Evolutionary conservation across 192 early-diverging fungal species (phyloP), one percentile per base, ranked within the genome.

Genomic region (Coemansia sp.): DNA sequence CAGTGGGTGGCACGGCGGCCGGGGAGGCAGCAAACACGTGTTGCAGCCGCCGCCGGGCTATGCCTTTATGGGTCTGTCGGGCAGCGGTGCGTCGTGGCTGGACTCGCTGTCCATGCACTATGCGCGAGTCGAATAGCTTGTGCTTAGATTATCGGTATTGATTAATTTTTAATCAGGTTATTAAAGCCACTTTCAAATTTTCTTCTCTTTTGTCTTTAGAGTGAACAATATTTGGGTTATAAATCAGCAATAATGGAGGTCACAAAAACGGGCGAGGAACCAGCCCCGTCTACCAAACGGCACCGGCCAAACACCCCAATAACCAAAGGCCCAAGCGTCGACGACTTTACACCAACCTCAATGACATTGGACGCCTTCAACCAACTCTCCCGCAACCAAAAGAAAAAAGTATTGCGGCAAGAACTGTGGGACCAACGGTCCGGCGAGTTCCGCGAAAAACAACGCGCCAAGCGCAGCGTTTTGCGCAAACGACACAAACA

Each of bases 391-490:
- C 90, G 87, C 51, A 90, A 87, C 55, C 90, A 91, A 15, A 85
- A 79, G 29, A 96, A 96, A 61, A 86, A 85, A 27, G 69, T 86
- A 2, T 73, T 88, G 57, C 86, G 84, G 52, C 83, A 92, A 37
- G 82, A 90, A 59, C 60, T 82, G 25, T 90, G 85, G 84, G 73
- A 84, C 37, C 65, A 60, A 2, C 58, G 51, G 0, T 70, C 75
- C 17, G 84, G 74, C 5, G 73, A 84, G 45, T 70, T 83, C 54
- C 72, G 75, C 10, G 71, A 78, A 22, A 72, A 81, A 49, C 72
- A 69, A 54, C 66, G 60, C 5, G 51, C 59, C 72, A 68, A 82
- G 74, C 32, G 83, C 73, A 57, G 74, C 74, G 66, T 89, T 78
- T 70, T 19, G 63, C 69, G 73, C 19, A 64, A 85, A 57, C 85